Base-by-base conservation (phyloP, 768 basidiomycete genomes). In the Amanita pseudoporphyria region DNA sequence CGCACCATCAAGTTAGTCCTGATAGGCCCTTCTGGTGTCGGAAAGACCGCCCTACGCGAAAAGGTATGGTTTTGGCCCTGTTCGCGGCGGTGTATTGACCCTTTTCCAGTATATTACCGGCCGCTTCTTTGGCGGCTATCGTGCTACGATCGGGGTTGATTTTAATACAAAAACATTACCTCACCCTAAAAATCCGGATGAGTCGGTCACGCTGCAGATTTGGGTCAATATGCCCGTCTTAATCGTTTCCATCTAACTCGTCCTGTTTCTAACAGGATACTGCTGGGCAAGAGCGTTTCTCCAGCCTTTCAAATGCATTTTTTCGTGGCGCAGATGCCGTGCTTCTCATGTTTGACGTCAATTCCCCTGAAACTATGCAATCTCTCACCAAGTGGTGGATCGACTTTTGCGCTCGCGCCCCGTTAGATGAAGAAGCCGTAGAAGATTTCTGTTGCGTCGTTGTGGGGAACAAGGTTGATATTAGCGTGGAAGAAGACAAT, bases 131-230 rank as follows among this genome's bases (percentile, higher is more conserved):
- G 77, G 75, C 2, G 79, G 80, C 9, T 92, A 92, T 63, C 72
- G 86, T 42, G 84, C 89, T 1, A 93, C 90, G 2, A 91, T 94
- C 36, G 90, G 89, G 16, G 81, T 84, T n/a, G 89, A 93, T 65
- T 93, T 92, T 51, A 86, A 90, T 44, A 75, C 81, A 0, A 90
- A 89, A 62, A 78, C 77, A 0, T 58, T 91, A 9, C 77, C 80
- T 0, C 78, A 87, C 58, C 77, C 81, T 37, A 71, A 58, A 3
- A 67, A 70, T 13, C 68, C 73, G 36, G 75, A 69, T 5, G 76
- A 86, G 56, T 63, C 69, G 1, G 73, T 91, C 7, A 77, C 77
- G 7, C 67, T 92, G 51, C 84, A 87, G 62, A 86, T 74, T 36
- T 74, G 72, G 74, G 73, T 73, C 32, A 52, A 56, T 67, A 45